Percentiles rank a stretch among this genome's conserved stretches.
phyloP scores from a whole-genome alignment of 179 eudicot genomes.

The Vitellaria paradoxa region DNA sequence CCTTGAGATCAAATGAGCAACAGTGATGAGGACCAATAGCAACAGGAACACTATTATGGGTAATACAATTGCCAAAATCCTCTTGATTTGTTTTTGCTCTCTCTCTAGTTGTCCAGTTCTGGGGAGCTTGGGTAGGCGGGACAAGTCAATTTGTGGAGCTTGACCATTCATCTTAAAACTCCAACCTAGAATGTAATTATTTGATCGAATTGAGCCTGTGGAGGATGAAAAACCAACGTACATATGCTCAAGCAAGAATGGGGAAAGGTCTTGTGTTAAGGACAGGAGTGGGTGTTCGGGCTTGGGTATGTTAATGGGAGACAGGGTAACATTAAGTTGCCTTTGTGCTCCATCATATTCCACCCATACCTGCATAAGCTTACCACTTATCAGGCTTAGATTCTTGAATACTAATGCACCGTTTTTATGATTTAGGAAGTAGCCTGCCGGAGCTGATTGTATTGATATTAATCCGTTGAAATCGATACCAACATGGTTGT shows the following conservation, averaged over 20 bases:
- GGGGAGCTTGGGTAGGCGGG: constrained; percentile 15
- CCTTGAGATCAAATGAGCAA: constrained; percentile 1
- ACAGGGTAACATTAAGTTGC: constrained; percentile 25
- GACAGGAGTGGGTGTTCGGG: constrained; percentile 19
- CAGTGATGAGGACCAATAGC: not conserved
- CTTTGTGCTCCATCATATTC: constrained; percentile 20
- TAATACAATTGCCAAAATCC: constrained; percentile 16
- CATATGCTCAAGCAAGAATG: constrained; percentile 14
- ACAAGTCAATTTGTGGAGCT: constrained; percentile 15
- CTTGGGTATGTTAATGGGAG: constrained; percentile 17
- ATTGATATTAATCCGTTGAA: constrained; percentile 23
- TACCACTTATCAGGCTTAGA: constrained; percentile 16
- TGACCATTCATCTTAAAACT: not conserved
- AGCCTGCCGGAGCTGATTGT: constrained; percentile 24
- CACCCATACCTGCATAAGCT: constrained; percentile 26
- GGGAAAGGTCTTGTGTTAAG: constrained; percentile 11
- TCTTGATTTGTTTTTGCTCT: constrained; percentile 4
- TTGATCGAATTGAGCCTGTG: not conserved
- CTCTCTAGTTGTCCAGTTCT: too few relatives aligned
- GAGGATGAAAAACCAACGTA: constrained; percentile 25
- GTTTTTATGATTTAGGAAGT: constrained; percentile 18
- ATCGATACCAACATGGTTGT: constrained; percentile 37
- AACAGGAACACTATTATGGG: not conserved
- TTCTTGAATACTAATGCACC: constrained; percentile 7
- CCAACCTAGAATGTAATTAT: constrained; percentile 22